Base-by-base conservation (phyloP, 495 filamentous ascomycete species). In the Haplographium delicatum region DNA sequence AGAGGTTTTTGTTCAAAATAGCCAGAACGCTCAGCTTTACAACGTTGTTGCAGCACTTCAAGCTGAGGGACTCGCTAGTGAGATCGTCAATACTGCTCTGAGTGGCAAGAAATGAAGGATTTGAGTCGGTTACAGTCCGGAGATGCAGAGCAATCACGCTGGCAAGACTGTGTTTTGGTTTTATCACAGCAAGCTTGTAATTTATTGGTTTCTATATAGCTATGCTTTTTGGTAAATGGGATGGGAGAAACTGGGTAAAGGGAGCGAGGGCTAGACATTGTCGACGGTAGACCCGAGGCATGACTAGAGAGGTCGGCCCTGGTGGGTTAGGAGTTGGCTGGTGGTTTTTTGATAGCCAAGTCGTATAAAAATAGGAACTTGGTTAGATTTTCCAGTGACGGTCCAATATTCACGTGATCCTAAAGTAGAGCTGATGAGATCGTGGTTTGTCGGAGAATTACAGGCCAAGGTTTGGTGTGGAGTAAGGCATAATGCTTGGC, bases 201-300 rank as follows among this genome's bases (percentile, higher is more conserved):
- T 38, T 38, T 31, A 31, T 31, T 31, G 28, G 5, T 38, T 5
- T 38, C 19, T 7, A n/a, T 38, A 16, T 38, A 38, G 19, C 11
- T 38, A 38, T 5, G 8, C 4, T 6, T 19, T 28, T 28, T n/a
- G n/a, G n/a, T n/a, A n/a, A n/a, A n/a, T n/a, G n/a, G n/a, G n/a
- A n/a, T n/a, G n/a, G n/a, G n/a, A n/a, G n/a, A n/a, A n/a, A n/a
- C n/a, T 37, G 6, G 8, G 37, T 44, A 22, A 23, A 43, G 35
- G 44, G 44, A 22, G 26, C 35, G 51, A 40, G 19, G 22, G 9
- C 4, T 39, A 39, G 35, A 19, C 28, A 47, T 18, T 54, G 50
- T 47, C 47, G 35, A 47, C 56, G 56, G 56, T 54, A 58, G 56
- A 58, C 15, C 56, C 56, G 56, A 37, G 56, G 33, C 51, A 54